These are phyloP conservation scores for Skeletonema menzelii DNA, from an alignment of 108 stramenopile genomes.

Conservation along the genomic window DNA sequence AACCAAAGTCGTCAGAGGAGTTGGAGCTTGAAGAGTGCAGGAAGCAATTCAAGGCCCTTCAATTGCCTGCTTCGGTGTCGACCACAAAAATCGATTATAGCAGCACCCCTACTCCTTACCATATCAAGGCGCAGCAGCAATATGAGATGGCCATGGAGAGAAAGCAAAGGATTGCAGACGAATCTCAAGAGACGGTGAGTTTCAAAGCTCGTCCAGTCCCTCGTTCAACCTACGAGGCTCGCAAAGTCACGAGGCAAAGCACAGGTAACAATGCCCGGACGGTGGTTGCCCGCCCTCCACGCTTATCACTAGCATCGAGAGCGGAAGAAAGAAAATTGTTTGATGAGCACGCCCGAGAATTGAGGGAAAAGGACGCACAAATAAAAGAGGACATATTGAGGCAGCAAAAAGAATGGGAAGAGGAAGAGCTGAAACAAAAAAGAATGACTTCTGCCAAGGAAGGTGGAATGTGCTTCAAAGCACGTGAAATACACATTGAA, in stretches of 20 bases:
- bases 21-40: slow-evolving; percentile 35
- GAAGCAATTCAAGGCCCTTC: slow-evolving; percentile 22
- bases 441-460: slow-evolving; percentile 18
- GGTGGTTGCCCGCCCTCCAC: slow-evolving; percentile 14
- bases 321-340: slow-evolving; percentile 21
- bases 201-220: slow-evolving; percentile 32
- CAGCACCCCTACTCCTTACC: slow-evolving; percentile 17
- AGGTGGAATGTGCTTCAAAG: slow-evolving; percentile 27
- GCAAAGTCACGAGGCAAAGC: neutral
- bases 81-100: neutral
- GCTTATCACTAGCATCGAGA: slow-evolving; percentile 21
- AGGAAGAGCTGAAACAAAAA: slow-evolving; percentile 18
- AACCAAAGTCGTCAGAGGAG: slow-evolving; percentile 20
- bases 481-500: slow-evolving; percentile 10
- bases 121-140: slow-evolving; percentile 22
- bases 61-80: slow-evolving; percentile 11
- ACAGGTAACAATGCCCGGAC: neutral
- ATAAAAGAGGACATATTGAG: neutral
- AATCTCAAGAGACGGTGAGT: neutral
- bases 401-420: slow-evolving; percentile 11
- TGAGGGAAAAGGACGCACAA: slow-evolving; percentile 5
- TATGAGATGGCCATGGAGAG: slow-evolving; percentile 13
- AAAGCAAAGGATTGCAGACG: neutral
- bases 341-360: slow-evolving; percentile 15
- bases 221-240: slow-evolving; percentile 16